Conservation (phyloP, 2,329 filamentous ascomycete genomes). For the Talaromyces sp. region DNA sequence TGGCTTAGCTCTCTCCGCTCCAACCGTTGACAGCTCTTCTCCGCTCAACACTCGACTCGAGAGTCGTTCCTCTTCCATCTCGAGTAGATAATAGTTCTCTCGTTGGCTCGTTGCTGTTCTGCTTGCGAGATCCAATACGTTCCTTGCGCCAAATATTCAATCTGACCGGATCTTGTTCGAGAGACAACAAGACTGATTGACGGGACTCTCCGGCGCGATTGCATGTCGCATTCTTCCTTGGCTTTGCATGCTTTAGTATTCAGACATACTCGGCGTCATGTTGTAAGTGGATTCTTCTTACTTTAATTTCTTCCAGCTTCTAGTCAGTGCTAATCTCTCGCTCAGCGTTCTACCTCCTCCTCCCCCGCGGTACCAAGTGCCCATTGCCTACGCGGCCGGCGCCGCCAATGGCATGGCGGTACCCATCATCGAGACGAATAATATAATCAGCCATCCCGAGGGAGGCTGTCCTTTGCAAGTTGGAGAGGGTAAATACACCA, state of each 20-base stretch:
- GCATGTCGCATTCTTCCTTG: not conserved
- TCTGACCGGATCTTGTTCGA: not conserved
- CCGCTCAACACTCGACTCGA: not conserved
- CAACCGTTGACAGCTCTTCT: not conserved
- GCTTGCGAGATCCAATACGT: not conserved
- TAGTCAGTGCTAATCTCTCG: constrained; percentile 25
- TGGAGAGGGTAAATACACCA: constrained; percentile 96
- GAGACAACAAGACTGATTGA: not conserved
- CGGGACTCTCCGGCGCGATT: not conserved
- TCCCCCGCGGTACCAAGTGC: constrained; percentile 73
- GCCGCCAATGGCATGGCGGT: constrained; percentile 61
- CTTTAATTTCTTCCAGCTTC: not conserved
- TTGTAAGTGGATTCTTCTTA: constrained; percentile 1
- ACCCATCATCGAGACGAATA: constrained; percentile 89
- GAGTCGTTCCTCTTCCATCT: not conserved
- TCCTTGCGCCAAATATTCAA: not conserved
- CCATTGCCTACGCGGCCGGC: constrained; percentile 66
- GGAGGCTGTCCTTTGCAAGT: constrained; percentile 87
- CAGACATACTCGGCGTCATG: not conserved
- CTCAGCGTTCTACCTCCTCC: constrained; percentile 77
- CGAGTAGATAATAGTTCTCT: not conserved
- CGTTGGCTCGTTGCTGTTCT: not conserved
- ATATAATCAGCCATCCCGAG: constrained; percentile 71
- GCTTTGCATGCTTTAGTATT: not conserved
- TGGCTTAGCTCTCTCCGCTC: not conserved